Percentiles rank a stretch among this genome's conserved stretches.
Conservation (phyloP, 1,139 yeast species). For the Magnusiomyces suaveolens region DNA sequence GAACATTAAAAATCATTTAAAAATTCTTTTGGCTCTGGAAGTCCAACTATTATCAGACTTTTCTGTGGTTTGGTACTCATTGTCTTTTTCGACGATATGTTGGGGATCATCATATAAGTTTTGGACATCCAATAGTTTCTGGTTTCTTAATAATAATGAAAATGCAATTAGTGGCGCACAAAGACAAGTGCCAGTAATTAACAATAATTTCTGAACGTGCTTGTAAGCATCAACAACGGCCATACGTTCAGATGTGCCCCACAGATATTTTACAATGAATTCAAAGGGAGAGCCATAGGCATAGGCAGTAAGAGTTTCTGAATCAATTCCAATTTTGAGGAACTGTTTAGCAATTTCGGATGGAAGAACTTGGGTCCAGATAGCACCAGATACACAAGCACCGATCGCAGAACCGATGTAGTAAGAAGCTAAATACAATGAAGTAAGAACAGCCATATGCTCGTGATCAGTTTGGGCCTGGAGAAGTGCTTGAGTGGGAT, state of each 20-base stretch:
- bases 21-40: too few species aligned
- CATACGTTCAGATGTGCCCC: constrained; percentile 53
- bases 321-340: constrained; percentile 14
- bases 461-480: constrained; percentile 50
- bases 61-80: too few species aligned
- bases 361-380: constrained; percentile 40
- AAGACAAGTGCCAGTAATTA: constrained; percentile 48
- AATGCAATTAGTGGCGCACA: constrained; percentile 44
- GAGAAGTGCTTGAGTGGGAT: constrained; percentile 56
- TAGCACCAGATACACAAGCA: constrained; percentile 39
- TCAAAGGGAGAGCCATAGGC: constrained; percentile 50
- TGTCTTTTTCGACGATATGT: too few species aligned
- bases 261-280: constrained; percentile 39
- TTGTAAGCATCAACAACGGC: constrained; percentile 51
- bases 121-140: constrained; percentile 33
- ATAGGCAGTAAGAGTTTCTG: constrained; percentile 32
- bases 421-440: constrained; percentile 37
- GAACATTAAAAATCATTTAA: too few species aligned
- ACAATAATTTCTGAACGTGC: constrained; percentile 48
- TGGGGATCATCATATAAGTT: constrained; percentile 37
- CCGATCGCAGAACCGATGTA: constrained; percentile 41
- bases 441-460: constrained; percentile 39
- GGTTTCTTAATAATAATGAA: constrained; percentile 48
- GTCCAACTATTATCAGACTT: too few species aligned
- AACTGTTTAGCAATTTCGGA: constrained; percentile 23